Percentiles rank a stretch among this genome's conserved stretches.
Conservation (phyloP, 2,329 filamentous ascomycete species). For the Fonsecaea erecta region DNA sequence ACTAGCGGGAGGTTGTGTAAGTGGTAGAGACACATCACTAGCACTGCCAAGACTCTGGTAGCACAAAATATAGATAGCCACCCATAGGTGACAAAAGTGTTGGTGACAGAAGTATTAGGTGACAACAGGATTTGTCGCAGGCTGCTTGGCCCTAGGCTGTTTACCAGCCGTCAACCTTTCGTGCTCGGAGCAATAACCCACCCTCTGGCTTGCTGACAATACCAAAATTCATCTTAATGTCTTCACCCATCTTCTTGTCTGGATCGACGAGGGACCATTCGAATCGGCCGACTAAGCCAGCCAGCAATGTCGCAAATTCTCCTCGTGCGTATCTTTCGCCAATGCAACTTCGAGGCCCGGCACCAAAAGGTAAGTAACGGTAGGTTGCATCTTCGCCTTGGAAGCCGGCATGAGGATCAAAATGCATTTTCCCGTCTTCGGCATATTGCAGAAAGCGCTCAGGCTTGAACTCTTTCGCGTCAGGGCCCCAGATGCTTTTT, state of each 20-base stretch:
- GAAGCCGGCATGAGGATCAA: conserved; percentile 52
- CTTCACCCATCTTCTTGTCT: conserved; percentile 14
- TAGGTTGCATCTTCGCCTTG: conserved; percentile 74
- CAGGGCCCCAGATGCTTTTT: conserved; percentile 72
- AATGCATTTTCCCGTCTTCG: conserved; percentile 18
- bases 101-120: too few relatives aligned
- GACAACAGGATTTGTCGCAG: background rate
- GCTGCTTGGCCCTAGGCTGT: background rate
- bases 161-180: conserved; percentile 19
- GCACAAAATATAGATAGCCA: too few relatives aligned
- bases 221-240: conserved; percentile 14
- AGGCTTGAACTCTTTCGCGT: conserved; percentile 75
- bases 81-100: too few relatives aligned
- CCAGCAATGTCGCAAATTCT: conserved; percentile 83
- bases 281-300: conserved; percentile 75
- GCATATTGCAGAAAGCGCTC: conserved; percentile 69
- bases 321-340: conserved; percentile 62
- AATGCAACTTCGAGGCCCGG: conserved; percentile 55
- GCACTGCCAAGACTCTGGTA: too few relatives aligned
- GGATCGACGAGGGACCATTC: conserved; percentile 32
- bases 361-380: conserved; percentile 74
- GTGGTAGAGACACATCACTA: too few relatives aligned
- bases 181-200: conserved; percentile 10
- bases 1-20: too few relatives aligned
- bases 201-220: conserved; percentile 14